Percentiles rank a stretch among this genome's conserved stretches.
These are phyloP conservation scores for Gossypium herbaceum DNA, from an alignment of 345 rosid species.

Conservation along the genomic window DNA sequence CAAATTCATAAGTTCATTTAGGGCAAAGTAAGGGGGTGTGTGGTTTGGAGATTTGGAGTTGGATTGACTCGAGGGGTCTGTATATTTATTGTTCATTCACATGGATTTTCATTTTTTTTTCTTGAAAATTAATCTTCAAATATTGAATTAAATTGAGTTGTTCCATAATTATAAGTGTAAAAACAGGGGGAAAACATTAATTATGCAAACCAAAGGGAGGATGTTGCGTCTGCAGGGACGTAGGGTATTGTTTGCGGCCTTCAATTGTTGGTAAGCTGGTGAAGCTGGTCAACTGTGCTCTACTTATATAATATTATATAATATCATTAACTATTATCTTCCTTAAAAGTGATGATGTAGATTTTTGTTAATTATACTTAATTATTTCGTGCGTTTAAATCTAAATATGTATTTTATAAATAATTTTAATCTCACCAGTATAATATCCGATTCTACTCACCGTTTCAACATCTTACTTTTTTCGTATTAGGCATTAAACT, in stretches of 20 bases:
- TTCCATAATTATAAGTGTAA: neutral
- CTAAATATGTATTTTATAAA: too few relatives aligned
- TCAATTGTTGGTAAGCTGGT: neutral
- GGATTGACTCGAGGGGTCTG: conserved; percentile 73
- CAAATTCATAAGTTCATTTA: conserved; percentile 11
- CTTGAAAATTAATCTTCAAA: neutral
- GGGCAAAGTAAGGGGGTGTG: conserved; percentile 17
- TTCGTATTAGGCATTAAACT: too few relatives aligned
- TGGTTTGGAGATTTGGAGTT: conserved; percentile 15
- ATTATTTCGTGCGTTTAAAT: too few relatives aligned
- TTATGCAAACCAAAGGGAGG: neutral
- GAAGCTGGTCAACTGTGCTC: too few relatives aligned
- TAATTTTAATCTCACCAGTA: too few relatives aligned
- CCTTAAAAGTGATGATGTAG: too few relatives aligned
- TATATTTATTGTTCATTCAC: conserved; percentile 17
- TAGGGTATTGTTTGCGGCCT: neutral
- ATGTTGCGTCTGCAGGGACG: neutral
- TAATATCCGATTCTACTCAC: too few relatives aligned
- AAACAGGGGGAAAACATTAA: conserved; percentile 2
- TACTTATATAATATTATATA: too few relatives aligned
- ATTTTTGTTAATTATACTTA: too few relatives aligned
- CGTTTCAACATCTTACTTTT: too few relatives aligned
- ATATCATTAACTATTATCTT: too few relatives aligned
- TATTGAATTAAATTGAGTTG: neutral
- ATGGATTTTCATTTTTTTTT: neutral